Base-by-base conservation (phyloP, 208 protist genomes). In the Polymyxa betae region DNA sequence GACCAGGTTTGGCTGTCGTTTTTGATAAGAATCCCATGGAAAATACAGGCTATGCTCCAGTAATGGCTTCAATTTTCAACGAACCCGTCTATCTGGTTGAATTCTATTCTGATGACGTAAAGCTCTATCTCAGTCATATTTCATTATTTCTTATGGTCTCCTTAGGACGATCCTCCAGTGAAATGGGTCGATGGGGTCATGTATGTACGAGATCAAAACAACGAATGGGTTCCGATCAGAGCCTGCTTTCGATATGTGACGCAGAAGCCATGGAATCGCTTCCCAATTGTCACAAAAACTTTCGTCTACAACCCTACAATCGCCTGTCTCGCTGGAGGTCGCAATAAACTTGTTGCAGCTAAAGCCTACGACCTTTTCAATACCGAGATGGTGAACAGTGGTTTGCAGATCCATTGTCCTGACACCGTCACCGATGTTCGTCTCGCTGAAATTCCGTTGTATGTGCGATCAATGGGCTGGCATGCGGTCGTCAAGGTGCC, bases 1-100 rank as follows among this genome's bases (percentile, higher is more conserved):
- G 68, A 45, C n/a, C 90, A 93, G n/a, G 94, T n/a, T 89, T 95
- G 38, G 94, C 94, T 40, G 94, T 95, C 0, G 45, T 95, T 10
- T 95, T 93, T 87, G 94, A 95, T 89, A 95, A 95, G 92, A 95
- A 95, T 72, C 16, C 35, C 0, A 95, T 95, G 91, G 94, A 95
- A 77, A 92, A 93, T 5, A 68, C 60, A 24, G 93, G 92, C 0
- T 95, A 95, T 88, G 94, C 94, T 0, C 40, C 38, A 0, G 40
- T 60, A 29, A 45, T 95, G 38, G 91, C 94, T 12, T 90, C 92
- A 46, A 29, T 90, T 0, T 92, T 89, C 38, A 20, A 92, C 32
- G 94, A 95, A 45, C 38, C 24, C 24, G 88, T 89, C 38, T 92
- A 88, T 0, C 49, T 93, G 0, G 94, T 91, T 1, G 93, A 95